Conservation (phyloP, 495 filamentous ascomycete species). For the Penicillium simplicissimum region DNA sequence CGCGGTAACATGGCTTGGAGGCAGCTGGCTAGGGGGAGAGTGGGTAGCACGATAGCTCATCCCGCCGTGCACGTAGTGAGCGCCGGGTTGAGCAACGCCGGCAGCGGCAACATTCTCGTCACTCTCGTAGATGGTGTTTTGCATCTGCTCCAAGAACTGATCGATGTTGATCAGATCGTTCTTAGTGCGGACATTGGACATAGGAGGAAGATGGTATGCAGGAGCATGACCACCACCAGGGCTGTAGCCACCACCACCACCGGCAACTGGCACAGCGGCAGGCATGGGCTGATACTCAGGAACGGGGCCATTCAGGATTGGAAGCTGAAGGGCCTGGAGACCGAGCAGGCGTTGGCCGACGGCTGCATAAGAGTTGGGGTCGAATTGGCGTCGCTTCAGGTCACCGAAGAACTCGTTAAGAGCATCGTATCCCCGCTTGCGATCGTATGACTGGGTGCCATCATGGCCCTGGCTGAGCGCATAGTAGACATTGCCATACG, state of each 20-base stretch:
- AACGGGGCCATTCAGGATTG: conserved; percentile 63
- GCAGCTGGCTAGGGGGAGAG: conserved; percentile 63
- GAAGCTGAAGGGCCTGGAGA: conserved; percentile 68
- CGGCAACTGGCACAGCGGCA: conserved; percentile 53
- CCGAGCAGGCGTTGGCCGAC: conserved; percentile 77
- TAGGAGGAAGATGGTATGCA: conserved; percentile 73
- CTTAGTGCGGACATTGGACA: conserved; percentile 88
- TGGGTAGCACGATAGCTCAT: conserved; percentile 69
- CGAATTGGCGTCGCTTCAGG: conserved; percentile 83
- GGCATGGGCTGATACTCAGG: conserved; percentile 66
- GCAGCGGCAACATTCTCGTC: conserved; percentile 75
- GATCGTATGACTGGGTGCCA: conserved; percentile 56
- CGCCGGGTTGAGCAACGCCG: conserved; percentile 68
- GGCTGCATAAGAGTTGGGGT: conserved; percentile 78
- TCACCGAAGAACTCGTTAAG: conserved; percentile 93
- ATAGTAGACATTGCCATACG: conserved; percentile 75
- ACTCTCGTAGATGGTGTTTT: conserved; percentile 90
- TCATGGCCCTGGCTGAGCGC: conserved; percentile 58
- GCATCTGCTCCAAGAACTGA: conserved; percentile 91
- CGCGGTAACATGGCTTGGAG: conserved; percentile 56
- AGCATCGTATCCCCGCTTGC: conserved; percentile 81
- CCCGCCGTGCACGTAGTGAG: conserved; percentile 59
- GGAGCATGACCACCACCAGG: conserved; percentile 51
- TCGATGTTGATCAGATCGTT: conserved; percentile 89
- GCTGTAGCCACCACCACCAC: conserved; percentile 55